phyloP scores from a whole-genome alignment of 805 yeast species.

The Zygosaccharomyces kombuchaensis region DNA sequence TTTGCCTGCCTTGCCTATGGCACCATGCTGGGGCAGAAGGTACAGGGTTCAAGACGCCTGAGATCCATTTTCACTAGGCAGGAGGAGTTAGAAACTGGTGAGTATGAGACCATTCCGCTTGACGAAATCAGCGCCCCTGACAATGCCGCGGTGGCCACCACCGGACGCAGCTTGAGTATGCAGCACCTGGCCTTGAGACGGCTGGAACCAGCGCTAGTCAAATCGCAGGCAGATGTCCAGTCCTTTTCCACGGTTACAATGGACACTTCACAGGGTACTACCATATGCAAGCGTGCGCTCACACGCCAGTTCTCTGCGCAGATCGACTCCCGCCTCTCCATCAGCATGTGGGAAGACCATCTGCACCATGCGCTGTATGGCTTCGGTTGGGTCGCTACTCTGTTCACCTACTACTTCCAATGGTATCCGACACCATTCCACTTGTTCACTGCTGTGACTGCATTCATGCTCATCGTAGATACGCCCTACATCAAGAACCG shows the following conservation, averaged over 20 bases:
- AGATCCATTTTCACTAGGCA: slow-evolving; percentile 18
- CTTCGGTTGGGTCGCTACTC: slow-evolving; percentile 19
- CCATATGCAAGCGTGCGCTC: slow-evolving; percentile 20
- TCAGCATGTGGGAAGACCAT: slow-evolving; percentile 22
- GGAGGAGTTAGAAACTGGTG: slow-evolving; percentile 17
- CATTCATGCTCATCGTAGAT: slow-evolving; percentile 48
- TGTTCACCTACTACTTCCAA: slow-evolving; percentile 23
- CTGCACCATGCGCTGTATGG: slow-evolving; percentile 21
- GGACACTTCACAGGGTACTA: slow-evolving; percentile 9
- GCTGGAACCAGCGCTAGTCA: neutral
- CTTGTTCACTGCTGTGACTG: slow-evolving; percentile 52
- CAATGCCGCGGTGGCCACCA: neutral
- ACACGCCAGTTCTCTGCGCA: slow-evolving; percentile 18
- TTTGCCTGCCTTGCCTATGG: slow-evolving; percentile 47
- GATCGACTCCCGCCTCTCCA: slow-evolving; percentile 13
- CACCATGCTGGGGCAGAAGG: slow-evolving; percentile 40
- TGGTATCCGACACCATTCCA: slow-evolving; percentile 59
- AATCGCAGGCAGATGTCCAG: slow-evolving; percentile 3
- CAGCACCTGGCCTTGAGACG: neutral
- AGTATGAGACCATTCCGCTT: neutral
- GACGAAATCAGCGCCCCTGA: neutral
- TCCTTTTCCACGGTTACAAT: slow-evolving; percentile 4
- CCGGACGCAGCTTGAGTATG: neutral
- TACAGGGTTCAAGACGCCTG: slow-evolving; percentile 29
- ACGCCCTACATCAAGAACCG: slow-evolving; percentile 42